A percentile compares a stretch with the other conserved stretches of the same genome.
Evolutionary conservation across 2,329 filamentous ascomycete genomes (phyloP).

Genomic region (Daldinia sp.): DNA sequence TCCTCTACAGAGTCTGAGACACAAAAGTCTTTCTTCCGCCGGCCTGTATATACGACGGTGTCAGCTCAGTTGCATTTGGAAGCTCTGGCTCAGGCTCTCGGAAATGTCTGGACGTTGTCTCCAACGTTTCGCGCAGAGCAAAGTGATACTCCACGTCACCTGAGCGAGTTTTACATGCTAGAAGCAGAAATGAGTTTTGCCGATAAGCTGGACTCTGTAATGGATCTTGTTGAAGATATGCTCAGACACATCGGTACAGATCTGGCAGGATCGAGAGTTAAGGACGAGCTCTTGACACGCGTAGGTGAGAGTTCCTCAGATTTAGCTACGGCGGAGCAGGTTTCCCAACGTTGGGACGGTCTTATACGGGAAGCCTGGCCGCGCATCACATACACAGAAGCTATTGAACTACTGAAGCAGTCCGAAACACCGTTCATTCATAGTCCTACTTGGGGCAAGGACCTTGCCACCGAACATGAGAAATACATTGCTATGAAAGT

Average conservation of each 20-base stretch:
- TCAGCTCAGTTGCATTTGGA: conserved; percentile 95
- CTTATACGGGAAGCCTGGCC: conserved; percentile 72
- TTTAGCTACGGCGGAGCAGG: conserved; percentile 56
- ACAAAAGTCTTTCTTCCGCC: conserved; percentile 75
- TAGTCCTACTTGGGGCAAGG: conserved; percentile 73
- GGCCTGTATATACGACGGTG: conserved; percentile 93
- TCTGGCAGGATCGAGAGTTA: conserved; percentile 53
- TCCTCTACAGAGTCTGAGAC: conserved; percentile 47
- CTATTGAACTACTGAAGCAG: conserved; percentile 72
- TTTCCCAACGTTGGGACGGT: conserved; percentile 76
- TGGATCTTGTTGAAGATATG: conserved; percentile 82
- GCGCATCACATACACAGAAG: conserved; percentile 82
- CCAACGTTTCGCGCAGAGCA: conserved; percentile 93
- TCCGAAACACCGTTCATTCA: conserved; percentile 71
- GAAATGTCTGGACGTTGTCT: conserved; percentile 91
- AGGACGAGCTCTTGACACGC: conserved; percentile 54
- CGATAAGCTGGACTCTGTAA: conserved; percentile 73
- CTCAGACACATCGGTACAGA: conserved; percentile 62
- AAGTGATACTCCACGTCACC: conserved; percentile 90
- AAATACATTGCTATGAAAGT: conserved; percentile 76
- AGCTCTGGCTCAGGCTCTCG: conserved; percentile 85
- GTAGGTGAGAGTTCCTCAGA: conserved; percentile 55
- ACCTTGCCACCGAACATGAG: conserved; percentile 92
- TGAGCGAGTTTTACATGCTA: conserved; percentile 99
- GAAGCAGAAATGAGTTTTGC: conserved; percentile 89